phyloP scores from a whole-genome alignment of 1,284 basidiomycete species.

The Puccinia coronata region DNA sequence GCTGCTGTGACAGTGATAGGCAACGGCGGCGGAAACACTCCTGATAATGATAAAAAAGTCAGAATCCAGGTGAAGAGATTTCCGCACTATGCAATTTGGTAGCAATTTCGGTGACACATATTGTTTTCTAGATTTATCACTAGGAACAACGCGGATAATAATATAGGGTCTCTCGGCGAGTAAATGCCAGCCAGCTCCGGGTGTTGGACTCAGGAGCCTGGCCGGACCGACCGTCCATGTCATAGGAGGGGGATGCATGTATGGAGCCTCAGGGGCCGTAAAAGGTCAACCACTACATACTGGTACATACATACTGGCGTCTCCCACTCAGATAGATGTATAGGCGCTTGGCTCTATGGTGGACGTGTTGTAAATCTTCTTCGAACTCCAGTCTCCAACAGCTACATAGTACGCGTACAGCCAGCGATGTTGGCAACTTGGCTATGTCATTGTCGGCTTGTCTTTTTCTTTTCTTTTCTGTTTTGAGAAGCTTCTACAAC shows the following conservation, averaged over 20 bases:
- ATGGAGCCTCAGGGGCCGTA: background rate
- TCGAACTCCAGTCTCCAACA: background rate
- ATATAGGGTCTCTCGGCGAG: background rate
- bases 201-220: background rate
- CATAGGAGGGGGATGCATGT: background rate
- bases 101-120: background rate
- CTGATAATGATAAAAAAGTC: background rate
- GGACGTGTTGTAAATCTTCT: background rate
- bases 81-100: background rate
- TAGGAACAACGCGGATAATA: background rate
- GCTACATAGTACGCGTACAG: too few relatives aligned
- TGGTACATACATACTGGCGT: background rate
- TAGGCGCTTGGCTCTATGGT: background rate
- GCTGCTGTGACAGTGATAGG: conserved; percentile 19
- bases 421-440: too few relatives aligned
- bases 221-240: background rate
- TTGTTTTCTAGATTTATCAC: background rate
- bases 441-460: too few relatives aligned
- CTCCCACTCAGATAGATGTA: background rate
- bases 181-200: background rate
- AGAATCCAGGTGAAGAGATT: conserved; percentile 13
- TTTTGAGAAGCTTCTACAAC: too few relatives aligned
- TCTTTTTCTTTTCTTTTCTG: background rate
- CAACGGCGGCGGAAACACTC: conserved; percentile 6
- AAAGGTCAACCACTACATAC: background rate